Base-by-base conservation (phyloP, 2,329 filamentous ascomycete species). In the Grosmannia clavigera region DNA sequence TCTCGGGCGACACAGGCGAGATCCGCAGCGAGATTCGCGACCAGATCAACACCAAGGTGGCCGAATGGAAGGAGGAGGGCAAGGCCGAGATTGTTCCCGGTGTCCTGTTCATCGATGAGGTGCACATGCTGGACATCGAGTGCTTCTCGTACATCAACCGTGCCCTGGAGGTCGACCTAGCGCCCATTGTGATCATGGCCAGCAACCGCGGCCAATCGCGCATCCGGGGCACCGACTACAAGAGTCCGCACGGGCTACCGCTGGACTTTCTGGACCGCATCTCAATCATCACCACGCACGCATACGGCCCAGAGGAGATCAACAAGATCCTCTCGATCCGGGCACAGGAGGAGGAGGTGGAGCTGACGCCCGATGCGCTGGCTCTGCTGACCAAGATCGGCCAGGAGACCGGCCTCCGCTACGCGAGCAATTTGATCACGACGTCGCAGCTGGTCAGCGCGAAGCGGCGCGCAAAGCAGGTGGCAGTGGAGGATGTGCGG, bases 51-150 rank as follows among this genome's bases (percentile, higher is more conserved):
- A 96, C 90, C 66, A 99, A 99, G 75, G 92, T 99, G 2, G 92
- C 87, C 55, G 94, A 99, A 75, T 99, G 94, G 94, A 96, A 95
- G 75, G 94, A 99, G 74, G 94, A 99, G 75, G 94, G 94, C 75
- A 99, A 99, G 74, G 94, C 94, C 3, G 92, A 95, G 75, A 97
- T 99, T 59, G 91, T 99, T 0, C 94, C 94, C 0, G 94, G 94
- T 54, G 94, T 99, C 9, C 78, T 99, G 9, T 99, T 99, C 78
- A 95, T 99, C 69, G 94, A 99, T 69, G 94, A 99, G 76, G 92
- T 99, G 5, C 94, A 99, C 79, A 97, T 99, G 92, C 88, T 99
- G 61, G 94, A 99, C 72, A 96, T 97, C 65, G 94, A 99, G 74
- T 97, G 92, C 78, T 99, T 96, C 78, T 95, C 91, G 53, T 99